Conservation (phyloP, 2,329 filamentous ascomycete species). For the Periconia sp. region DNA sequence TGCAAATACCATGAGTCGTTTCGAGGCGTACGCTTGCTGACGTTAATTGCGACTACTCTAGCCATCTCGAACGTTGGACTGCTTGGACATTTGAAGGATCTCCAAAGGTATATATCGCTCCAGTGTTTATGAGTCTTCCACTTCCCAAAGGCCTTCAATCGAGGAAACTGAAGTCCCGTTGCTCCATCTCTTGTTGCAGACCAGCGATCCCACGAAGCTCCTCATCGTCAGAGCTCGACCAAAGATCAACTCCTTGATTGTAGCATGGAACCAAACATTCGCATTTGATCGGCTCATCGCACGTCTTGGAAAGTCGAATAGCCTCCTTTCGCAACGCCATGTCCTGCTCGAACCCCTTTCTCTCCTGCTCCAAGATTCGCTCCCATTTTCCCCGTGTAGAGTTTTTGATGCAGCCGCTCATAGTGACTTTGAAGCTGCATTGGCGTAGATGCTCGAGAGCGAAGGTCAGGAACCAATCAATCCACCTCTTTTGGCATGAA, state of each 20-base stretch:
- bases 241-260: too few relatives aligned
- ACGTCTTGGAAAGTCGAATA: background rate
- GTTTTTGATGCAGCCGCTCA: slow-evolving; percentile 21
- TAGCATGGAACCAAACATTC: slow-evolving; percentile 14
- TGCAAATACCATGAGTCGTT: too few relatives aligned
- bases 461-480: slow-evolving; percentile 16
- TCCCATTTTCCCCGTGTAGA: slow-evolving; percentile 16
- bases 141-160: background rate
- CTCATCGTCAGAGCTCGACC: background rate
- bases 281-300: slow-evolving; percentile 4
- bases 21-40: too few relatives aligned
- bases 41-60: too few relatives aligned
- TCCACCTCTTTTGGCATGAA: slow-evolving; percentile 24
- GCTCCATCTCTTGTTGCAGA: background rate
- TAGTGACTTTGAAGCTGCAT: background rate
- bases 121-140: background rate
- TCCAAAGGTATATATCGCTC: background rate
- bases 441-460: slow-evolving; percentile 5
- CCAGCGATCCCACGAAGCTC: background rate
- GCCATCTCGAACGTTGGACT: background rate
- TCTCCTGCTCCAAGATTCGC: slow-evolving; percentile 5
- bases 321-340: background rate
- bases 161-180: background rate
- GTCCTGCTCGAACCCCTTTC: background rate
- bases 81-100: background rate